Base-by-base conservation (phyloP, 345 rosid species). In the Microcos paniculata region DNA sequence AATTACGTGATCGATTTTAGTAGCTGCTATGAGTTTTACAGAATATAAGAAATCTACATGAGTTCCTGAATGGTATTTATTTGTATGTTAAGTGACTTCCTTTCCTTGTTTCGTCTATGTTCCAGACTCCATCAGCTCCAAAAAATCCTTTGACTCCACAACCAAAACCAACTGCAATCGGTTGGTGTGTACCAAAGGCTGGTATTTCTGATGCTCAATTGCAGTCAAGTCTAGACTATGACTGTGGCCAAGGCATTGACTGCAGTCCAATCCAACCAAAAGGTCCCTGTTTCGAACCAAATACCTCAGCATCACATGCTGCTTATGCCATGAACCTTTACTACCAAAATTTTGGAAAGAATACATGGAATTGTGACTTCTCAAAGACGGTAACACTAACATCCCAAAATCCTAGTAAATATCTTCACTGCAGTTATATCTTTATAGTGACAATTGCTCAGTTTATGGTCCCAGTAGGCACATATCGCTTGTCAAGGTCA, bases 301-400 rank as follows among this genome's bases (percentile, higher is more conserved):
- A 90, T 82, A 88, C 86, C 1, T 0, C 92, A 21, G 79, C 62
- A n/a, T 85, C 92, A 0, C 97, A 91, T 63, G 87, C 94, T 15
- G 85, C 97, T 19, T 94, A 78, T 73, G 98, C 97, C 82, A 94
- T 91, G 96, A 92, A 91, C 74, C 86, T 85, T 8, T 87, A 85
- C 80, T 94, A 85, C 79, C 98, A 94, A 80, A 78, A 53, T 5
- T 82, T 89, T 24, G 84, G 38, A 7, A 84, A 76, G 83, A 80
- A 80, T 51, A 87, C 92, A 13, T 76, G 68, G 88, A 83, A 85
- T 75, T 92, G 96, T 62, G 93, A 94, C 76, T 94, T 93, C 89
- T 85, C 91, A 11, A 85, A 87, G 77, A 83, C 97, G 5, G 99
- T 94, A 74, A 79, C 82, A 3, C 74, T 87, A 51, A 80, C 85